Evolutionary conservation across 2,329 filamentous ascomycete genomes (phyloP).

Genomic region (Aspergillus sp.): DNA sequence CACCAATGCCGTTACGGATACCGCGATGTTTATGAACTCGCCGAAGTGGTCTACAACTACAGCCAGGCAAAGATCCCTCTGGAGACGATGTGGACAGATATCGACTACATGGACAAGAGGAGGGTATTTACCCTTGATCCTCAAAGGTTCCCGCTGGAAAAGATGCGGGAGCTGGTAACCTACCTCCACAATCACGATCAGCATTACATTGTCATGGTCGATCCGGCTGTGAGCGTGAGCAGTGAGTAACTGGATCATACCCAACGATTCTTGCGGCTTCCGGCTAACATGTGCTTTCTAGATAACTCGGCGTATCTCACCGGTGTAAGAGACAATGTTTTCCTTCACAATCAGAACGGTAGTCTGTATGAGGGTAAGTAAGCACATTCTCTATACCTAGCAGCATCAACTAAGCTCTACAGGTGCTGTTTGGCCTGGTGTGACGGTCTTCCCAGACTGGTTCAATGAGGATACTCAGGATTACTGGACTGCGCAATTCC

Average conservation of each 20-base stretch:
- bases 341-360: slow-evolving; percentile 58
- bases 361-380: slow-evolving; percentile 50
- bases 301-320: slow-evolving; percentile 61
- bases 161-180: slow-evolving; percentile 65
- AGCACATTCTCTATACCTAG: background rate
- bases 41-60: slow-evolving; percentile 48
- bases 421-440: slow-evolving; percentile 77
- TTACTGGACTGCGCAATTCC: slow-evolving; percentile 72
- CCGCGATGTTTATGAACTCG: slow-evolving; percentile 49
- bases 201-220: slow-evolving; percentile 76
- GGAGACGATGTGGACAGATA: slow-evolving; percentile 51
- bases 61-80: slow-evolving; percentile 44
- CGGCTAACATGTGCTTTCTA: slow-evolving; percentile 22
- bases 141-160: slow-evolving; percentile 39
- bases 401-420: background rate
- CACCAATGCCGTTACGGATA: slow-evolving; percentile 68
- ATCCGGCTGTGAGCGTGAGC: slow-evolving; percentile 51
- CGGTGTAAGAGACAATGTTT: slow-evolving; percentile 60
- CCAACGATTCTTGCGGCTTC: background rate
- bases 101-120: slow-evolving; percentile 44
- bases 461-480: slow-evolving; percentile 64
- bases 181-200: slow-evolving; percentile 68
- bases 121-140: slow-evolving; percentile 44
- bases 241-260: slow-evolving; percentile 24
- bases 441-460: slow-evolving; percentile 75